Base-by-base conservation (phyloP, 257 asterid genomes). In the Solanum sitiens region DNA sequence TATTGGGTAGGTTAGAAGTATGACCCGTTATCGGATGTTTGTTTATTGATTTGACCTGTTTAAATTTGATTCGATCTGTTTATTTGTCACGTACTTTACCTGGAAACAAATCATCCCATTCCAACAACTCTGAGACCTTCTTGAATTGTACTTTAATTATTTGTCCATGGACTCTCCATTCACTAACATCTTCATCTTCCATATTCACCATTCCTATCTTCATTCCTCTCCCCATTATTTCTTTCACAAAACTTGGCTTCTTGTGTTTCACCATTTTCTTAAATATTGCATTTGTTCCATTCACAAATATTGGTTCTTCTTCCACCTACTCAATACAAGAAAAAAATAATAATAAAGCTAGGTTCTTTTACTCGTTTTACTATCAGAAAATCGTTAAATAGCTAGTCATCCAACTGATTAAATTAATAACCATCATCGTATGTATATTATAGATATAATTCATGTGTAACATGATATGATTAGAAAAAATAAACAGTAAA, bases 131-230 rank as follows among this genome's bases (percentile, higher is more conserved):
- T 0, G 98, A 94, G 1, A 94, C 98, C 74, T 39, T 83, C 3
- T 94, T 92, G 37, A 95, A 94, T 2, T 85, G 15, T 16, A 95
- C 72, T 1, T 94, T 94, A 6, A 87, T 30, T 1, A 87, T 70
- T 8, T 91, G 87, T 1, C 95, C 97, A 12, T 90, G 88, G 0
- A 37, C 65, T 2, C 87, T 87, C 99, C 99, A 96, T 23, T 94
- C 96, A 4, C 90, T 92, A 2, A 91, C 39, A 71, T 96, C 95
- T 87, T 94, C 99, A 33, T 84, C 97, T 2, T 91, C 98, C 99
- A 95, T 95, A 87, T 95, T 94, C 47, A 96, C 90, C 94, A 89
- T 93, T 35, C 94, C 99, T 16, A 96, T 94, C 84, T 71, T 94
- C 93, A 92, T 86, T 4, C 95, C 93, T 20, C 86, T 84, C 7